Conservation (phyloP, 257 asterid species). For the Dorcoceras hygrometricum region DNA sequence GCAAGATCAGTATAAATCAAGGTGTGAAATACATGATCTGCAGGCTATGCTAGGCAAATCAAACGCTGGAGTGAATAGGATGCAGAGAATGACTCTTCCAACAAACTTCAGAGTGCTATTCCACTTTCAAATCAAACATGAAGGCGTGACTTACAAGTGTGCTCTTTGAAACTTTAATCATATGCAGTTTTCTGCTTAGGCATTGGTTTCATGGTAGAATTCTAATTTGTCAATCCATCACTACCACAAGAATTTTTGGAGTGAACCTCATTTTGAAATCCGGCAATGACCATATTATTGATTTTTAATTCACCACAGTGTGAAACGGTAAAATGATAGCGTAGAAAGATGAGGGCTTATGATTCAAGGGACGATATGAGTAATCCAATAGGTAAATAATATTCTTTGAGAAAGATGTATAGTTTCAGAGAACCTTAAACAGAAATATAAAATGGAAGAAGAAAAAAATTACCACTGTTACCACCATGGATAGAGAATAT, state of each 20-base stretch:
- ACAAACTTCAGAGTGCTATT: not conserved
- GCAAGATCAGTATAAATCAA: conserved; percentile 39
- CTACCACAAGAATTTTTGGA: not conserved
- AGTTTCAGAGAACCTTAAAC: not conserved
- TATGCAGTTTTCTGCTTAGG: not conserved
- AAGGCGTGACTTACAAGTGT: not conserved
- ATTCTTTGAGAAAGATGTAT: not conserved
- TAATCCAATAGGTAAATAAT: too few relatives aligned
- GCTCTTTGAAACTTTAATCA: not conserved
- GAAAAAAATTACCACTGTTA: not conserved
- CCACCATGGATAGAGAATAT: conserved; percentile 59
- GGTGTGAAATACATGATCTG: conserved; percentile 40
- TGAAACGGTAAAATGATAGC: not conserved
- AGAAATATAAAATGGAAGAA: not conserved
- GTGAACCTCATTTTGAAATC: not conserved
- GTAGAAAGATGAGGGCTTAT: too few relatives aligned
- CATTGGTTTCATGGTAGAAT: not conserved
- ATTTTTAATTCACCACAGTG: not conserved
- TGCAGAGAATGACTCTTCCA: not conserved
- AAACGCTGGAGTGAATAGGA: conserved; percentile 7
- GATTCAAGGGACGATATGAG: too few relatives aligned
- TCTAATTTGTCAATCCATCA: not conserved
- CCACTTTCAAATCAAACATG: not conserved
- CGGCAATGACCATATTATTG: not conserved
- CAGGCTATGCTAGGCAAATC: conserved; percentile 16